phyloP scores from a whole-genome alignment of 495 filamentous ascomycete genomes.

The Niebla homalea region DNA sequence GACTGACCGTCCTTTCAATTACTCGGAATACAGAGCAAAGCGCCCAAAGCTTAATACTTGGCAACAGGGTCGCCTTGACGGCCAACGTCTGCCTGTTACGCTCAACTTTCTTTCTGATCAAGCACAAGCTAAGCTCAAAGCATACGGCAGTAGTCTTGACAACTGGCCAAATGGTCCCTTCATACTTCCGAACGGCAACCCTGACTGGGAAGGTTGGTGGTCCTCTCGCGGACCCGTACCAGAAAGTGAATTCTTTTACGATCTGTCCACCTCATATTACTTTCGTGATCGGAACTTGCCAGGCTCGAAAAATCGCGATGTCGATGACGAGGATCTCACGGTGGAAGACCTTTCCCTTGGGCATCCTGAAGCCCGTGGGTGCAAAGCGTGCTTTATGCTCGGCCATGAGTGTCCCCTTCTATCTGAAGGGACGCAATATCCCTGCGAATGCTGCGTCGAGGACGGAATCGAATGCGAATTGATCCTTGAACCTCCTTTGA shows the following conservation, averaged over 20 bases:
- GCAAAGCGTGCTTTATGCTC: slow-evolving; percentile 11
- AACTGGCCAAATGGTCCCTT: slow-evolving; percentile 6
- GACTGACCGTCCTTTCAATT: background rate
- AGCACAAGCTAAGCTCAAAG: background rate
- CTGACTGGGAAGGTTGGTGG: slow-evolving; percentile 3
- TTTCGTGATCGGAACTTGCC: background rate
- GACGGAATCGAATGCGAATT: slow-evolving; percentile 13
- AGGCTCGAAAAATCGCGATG: background rate
- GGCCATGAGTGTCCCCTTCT: slow-evolving; percentile 10
- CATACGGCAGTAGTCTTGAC: slow-evolving; percentile 3
- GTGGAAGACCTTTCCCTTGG: slow-evolving; percentile 12
- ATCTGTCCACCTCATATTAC: background rate
- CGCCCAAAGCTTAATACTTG: slow-evolving; percentile 8
- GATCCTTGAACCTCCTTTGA: slow-evolving; percentile 6
- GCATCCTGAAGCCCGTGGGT: slow-evolving; percentile 13
- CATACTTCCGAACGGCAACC: background rate
- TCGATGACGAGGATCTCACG: slow-evolving; percentile 1
- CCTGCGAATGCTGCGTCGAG: slow-evolving; percentile 9
- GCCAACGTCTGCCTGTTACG: slow-evolving; percentile 6
- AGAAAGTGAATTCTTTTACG: background rate
- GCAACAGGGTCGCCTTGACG: slow-evolving; percentile 8
- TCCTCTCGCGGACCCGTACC: background rate
- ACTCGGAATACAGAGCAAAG: slow-evolving; percentile 2
- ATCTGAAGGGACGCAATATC: slow-evolving; percentile 13
- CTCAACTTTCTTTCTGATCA: slow-evolving; percentile 7